Conservation (phyloP, 176 grass and related monocot species). For the Carex myosuroides region DNA sequence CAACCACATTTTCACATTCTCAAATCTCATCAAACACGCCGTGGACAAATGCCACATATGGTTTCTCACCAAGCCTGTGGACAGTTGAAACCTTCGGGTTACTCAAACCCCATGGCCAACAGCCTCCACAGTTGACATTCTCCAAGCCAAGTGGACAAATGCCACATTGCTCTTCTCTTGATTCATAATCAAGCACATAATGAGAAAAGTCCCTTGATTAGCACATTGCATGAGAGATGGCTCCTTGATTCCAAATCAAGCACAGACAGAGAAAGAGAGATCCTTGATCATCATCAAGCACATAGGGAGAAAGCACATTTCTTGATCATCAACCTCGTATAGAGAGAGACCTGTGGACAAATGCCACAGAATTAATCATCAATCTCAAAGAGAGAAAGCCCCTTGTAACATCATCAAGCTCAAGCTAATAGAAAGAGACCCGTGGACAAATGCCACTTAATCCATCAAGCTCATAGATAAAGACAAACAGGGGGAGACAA, state of each 20-base stretch:
- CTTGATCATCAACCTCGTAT: background rate
- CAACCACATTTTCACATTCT: background rate
- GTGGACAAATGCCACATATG: slow-evolving; percentile 5
- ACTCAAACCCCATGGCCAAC: background rate
- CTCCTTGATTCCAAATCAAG: background rate
- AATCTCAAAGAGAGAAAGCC: background rate
- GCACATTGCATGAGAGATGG: background rate
- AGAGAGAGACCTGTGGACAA: background rate
- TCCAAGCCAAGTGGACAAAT: background rate
- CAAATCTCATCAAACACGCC: background rate
- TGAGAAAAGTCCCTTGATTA: slow-evolving; percentile 1
- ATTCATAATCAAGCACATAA: background rate
- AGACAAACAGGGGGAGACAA: background rate
- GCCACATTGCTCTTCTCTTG: background rate
- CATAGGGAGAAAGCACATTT: background rate
- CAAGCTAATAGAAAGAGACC: background rate
- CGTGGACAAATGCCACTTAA: background rate
- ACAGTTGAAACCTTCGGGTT: background rate
- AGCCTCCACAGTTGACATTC: background rate
- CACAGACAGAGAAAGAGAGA: background rate
- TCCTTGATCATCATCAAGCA: slow-evolving; percentile 3
- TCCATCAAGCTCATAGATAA: background rate
- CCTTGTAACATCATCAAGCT: background rate
- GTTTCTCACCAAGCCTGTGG: background rate
- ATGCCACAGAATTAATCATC: background rate